Evolutionary conservation across 176 grass and related monocot genomes (phyloP).

Genomic region (Canna indica): DNA sequence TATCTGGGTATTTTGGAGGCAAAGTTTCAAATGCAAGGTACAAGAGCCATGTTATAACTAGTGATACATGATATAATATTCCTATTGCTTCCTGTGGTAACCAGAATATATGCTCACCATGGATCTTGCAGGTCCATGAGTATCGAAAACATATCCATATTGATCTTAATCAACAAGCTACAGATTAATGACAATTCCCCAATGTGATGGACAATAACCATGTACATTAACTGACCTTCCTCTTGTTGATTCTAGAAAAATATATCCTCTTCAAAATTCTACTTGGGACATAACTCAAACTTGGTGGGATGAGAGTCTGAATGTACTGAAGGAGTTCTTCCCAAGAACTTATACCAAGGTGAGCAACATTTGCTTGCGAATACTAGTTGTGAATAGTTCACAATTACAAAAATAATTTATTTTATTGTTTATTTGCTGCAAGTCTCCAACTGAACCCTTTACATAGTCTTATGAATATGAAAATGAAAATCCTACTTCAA

Average conservation of each 20-base stretch:
- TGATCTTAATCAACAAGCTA: conserved; percentile 9
- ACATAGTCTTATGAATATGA: no score
- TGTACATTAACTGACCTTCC: conserved; percentile 5
- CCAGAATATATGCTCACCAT: conserved; percentile 12
- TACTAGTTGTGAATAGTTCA: neutral
- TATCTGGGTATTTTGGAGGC: conserved; percentile 21
- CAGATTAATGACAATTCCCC: conserved; percentile 23
- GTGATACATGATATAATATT: conserved; percentile 22
- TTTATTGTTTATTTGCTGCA: neutral
- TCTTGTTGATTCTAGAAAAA: neutral
- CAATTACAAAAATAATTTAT: neutral
- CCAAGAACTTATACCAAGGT: conserved; percentile 37
- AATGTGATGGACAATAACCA: conserved; percentile 22
- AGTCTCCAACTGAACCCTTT: no score
- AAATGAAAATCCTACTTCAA: no score
- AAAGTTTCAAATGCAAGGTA: conserved; percentile 12
- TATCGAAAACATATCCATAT: neutral
- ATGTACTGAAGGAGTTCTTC: conserved; percentile 23
- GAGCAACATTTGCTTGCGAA: neutral
- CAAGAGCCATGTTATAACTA: conserved; percentile 17
- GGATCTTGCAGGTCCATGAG: conserved; percentile 7
- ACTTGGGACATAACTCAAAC: conserved; percentile 25
- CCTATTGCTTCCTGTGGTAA: conserved; percentile 8
- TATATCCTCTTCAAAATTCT: neutral
- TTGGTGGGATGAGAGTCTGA: conserved; percentile 23